Evolutionary conservation across 2,329 filamentous ascomycete species (phyloP).

Genomic region (Grosmannia huntii): DNA sequence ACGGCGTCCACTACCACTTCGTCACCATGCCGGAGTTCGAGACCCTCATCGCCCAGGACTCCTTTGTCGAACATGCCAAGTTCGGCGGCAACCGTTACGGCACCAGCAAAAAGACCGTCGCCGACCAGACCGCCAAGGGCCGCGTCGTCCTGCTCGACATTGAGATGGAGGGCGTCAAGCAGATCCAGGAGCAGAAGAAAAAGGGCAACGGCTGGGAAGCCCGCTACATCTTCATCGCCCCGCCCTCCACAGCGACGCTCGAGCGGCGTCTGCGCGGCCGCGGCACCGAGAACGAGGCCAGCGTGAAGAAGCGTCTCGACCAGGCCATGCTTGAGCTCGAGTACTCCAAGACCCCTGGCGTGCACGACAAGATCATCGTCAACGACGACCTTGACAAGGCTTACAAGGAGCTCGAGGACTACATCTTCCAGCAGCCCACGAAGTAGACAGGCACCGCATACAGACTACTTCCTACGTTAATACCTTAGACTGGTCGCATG

Average conservation of each 20-base stretch:
- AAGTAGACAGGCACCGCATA: not conserved
- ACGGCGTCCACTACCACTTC: constrained; percentile 76
- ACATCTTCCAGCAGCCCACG: constrained; percentile 25
- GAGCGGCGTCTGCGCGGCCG: constrained; percentile 63
- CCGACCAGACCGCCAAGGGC: constrained; percentile 54
- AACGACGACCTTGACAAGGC: constrained; percentile 33
- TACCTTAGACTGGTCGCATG: not conserved
- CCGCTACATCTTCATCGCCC: constrained; percentile 74
- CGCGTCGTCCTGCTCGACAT: constrained; percentile 80
- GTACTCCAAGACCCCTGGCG: constrained; percentile 53
- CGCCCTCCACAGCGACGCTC: constrained; percentile 61
- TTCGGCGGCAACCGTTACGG: constrained; percentile 84
- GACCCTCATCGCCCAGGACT: constrained; percentile 50
- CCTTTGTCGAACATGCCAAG: constrained; percentile 74
- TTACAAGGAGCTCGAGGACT: constrained; percentile 38
- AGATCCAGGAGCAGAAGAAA: constrained; percentile 38
- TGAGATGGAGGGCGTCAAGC: constrained; percentile 97
- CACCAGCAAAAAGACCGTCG: constrained; percentile 56
- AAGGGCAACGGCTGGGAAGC: constrained; percentile 52
- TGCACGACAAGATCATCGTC: constrained; percentile 28
- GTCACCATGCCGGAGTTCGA: constrained; percentile 54
- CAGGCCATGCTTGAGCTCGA: constrained; percentile 67
- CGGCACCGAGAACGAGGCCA: constrained; percentile 66
- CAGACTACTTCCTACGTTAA: not conserved
- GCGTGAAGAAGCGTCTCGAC: constrained; percentile 52